phyloP scores from a whole-genome alignment of 1,284 basidiomycete genomes.

The Megacollybia platyphylla region DNA sequence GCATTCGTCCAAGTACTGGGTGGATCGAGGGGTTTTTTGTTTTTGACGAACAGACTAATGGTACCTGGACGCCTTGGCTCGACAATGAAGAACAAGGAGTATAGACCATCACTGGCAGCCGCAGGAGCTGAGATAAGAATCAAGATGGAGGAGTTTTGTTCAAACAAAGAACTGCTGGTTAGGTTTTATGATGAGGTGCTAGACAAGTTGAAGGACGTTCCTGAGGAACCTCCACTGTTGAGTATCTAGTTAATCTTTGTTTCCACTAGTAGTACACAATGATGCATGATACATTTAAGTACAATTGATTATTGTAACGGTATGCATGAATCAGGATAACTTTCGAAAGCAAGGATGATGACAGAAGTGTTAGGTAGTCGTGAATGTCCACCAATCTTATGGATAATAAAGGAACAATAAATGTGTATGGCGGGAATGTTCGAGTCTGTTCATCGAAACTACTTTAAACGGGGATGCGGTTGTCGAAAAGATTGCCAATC shows the following conservation, averaged over 20 bases:
- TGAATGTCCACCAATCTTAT: too few relatives aligned
- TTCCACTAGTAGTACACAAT: too few relatives aligned
- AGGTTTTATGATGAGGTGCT: slow-evolving; percentile 68
- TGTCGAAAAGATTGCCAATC: too few relatives aligned
- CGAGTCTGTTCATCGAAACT: too few relatives aligned
- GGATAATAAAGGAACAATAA: too few relatives aligned
- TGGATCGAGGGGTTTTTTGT: slow-evolving; percentile 68
- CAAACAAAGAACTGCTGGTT: slow-evolving; percentile 36
- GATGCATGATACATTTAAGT: too few relatives aligned
- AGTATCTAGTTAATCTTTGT: slow-evolving; percentile 23
- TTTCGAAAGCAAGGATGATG: too few relatives aligned
- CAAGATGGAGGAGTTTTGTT: slow-evolving; percentile 55
- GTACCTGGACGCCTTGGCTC: slow-evolving; percentile 46
- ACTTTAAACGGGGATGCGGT: too few relatives aligned
- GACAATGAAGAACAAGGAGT: slow-evolving; percentile 36
- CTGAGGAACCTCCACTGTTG: slow-evolving; percentile 55
- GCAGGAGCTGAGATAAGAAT: slow-evolving; percentile 49
- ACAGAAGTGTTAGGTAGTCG: too few relatives aligned
- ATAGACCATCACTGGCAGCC: slow-evolving; percentile 23
- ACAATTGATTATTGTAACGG: too few relatives aligned
- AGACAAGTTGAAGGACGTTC: slow-evolving; percentile 25
- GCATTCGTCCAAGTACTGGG: slow-evolving; percentile 84
- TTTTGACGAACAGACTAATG: slow-evolving; percentile 79
- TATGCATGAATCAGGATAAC: too few relatives aligned
- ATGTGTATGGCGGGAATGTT: too few relatives aligned